A percentile compares a stretch with the other conserved stretches of the same genome.
Evolutionary conservation across 495 filamentous ascomycete species (phyloP).

Genomic region (Halenospora varia): DNA sequence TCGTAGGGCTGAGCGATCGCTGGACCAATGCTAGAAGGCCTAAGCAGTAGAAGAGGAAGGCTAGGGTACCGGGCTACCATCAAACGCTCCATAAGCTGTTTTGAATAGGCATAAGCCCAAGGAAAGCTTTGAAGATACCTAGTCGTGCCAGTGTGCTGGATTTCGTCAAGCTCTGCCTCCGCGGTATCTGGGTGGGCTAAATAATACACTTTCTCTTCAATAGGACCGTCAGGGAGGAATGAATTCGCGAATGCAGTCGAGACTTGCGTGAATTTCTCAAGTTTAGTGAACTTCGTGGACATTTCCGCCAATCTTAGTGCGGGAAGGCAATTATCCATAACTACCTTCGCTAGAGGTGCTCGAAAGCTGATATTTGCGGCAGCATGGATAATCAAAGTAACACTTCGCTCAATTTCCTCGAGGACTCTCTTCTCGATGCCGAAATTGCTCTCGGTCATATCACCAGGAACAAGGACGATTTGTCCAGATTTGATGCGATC

Average conservation of each 20-base stretch:
- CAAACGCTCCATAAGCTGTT: conserved; percentile 13
- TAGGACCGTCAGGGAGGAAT: conserved; percentile 1
- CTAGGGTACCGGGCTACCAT: conserved; percentile 3
- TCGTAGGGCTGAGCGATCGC: conserved; percentile 8
- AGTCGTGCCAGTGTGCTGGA: conserved; percentile 7
- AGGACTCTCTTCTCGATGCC: conserved; percentile 6
- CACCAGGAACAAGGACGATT: conserved; percentile 11
- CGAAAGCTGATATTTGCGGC: conserved; percentile 18
- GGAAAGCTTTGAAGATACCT: conserved; percentile 3
- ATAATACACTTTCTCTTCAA: conserved; percentile 16
- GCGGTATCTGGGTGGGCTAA: neutral
- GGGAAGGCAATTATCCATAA: conserved; percentile 14
- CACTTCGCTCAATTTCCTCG: conserved; percentile 1
- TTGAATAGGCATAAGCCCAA: conserved; percentile 14
- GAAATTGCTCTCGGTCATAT: conserved; percentile 14
- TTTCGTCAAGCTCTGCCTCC: conserved; percentile 7
- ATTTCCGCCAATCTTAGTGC: conserved; percentile 4
- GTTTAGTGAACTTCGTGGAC: conserved; percentile 3
- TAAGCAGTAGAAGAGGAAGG: conserved; percentile 8
- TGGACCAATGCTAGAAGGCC: conserved; percentile 9
- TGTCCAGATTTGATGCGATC: conserved; percentile 1
- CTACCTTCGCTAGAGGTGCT: neutral
- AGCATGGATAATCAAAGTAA: conserved; percentile 12
- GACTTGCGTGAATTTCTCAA: conserved; percentile 15
- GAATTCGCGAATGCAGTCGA: conserved; percentile 10